Conservation (phyloP, 1,284 basidiomycete genomes). For the Puccinia horiana region DNA sequence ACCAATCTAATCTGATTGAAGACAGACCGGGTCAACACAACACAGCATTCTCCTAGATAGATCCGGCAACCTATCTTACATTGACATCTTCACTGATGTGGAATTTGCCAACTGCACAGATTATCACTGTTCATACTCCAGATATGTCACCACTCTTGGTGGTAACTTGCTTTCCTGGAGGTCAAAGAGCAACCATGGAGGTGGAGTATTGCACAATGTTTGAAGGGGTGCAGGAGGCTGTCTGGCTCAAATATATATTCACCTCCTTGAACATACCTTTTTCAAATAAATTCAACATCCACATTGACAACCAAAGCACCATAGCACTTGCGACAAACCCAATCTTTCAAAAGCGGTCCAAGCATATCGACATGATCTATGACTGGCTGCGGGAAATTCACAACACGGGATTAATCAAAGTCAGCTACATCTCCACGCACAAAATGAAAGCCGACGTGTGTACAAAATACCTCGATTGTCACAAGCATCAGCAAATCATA, state of each 20-base stretch:
- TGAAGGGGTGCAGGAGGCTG: background rate
- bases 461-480: background rate
- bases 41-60: background rate
- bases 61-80: no score
- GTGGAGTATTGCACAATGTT: background rate
- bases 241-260: background rate
- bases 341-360: background rate
- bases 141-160: background rate
- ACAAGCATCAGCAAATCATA: background rate
- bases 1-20: no score
- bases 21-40: no score
- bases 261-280: background rate
- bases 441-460: background rate
- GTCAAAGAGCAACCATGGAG: background rate
- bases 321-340: background rate
- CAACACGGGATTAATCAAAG: background rate
- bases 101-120: constrained; percentile 10
- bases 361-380: background rate
- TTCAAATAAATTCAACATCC: background rate
- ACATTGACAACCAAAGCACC: constrained; percentile 1
- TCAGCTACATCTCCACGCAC: background rate
- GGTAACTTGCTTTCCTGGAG: background rate
- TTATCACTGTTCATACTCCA: background rate
- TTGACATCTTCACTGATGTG: background rate
- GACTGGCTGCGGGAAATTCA: background rate